Evolutionary conservation across 2,329 filamentous ascomycete genomes (phyloP).

Genomic region (Venturiaceae sp.): DNA sequence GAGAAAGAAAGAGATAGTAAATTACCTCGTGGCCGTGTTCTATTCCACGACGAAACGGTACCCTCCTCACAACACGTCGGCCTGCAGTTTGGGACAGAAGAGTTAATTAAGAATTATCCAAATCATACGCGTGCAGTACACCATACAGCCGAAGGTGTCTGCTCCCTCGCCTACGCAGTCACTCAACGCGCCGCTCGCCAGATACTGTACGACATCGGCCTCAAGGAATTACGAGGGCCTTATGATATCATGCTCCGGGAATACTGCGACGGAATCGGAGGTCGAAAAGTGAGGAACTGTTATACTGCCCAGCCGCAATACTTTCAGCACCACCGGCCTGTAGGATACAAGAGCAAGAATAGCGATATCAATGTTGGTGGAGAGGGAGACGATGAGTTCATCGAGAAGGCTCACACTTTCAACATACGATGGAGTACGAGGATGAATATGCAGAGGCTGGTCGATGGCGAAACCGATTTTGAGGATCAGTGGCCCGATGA

Average conservation of each 20-base stretch:
- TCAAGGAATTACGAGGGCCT: slow-evolving; percentile 25
- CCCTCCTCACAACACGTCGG: not conserved
- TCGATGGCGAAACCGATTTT: slow-evolving; percentile 25
- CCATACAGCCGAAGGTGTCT: slow-evolving; percentile 28
- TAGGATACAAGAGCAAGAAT: slow-evolving; percentile 22
- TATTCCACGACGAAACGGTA: not conserved
- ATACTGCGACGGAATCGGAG: slow-evolving; percentile 1
- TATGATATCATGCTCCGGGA: slow-evolving; percentile 1
- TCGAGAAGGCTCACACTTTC: slow-evolving; percentile 20
- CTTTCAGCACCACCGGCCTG: slow-evolving; percentile 28
- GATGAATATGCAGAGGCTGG: slow-evolving; percentile 29
- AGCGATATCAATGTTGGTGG: slow-evolving; percentile 27
- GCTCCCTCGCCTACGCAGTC: slow-evolving; percentile 36
- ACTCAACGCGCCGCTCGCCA: slow-evolving; percentile 33
- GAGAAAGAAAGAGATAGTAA: not conserved
- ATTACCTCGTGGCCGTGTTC: not conserved
- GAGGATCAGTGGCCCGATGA: slow-evolving; percentile 5
- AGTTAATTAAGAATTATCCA: not conserved
- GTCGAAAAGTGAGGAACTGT: slow-evolving; percentile 24
- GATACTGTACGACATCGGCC: slow-evolving; percentile 33
- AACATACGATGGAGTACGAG: slow-evolving; percentile 31
- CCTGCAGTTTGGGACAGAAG: not conserved
- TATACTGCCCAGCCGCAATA: slow-evolving; percentile 18
- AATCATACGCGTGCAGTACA: slow-evolving; percentile 36
- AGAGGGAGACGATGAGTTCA: slow-evolving; percentile 19